phyloP scores from a whole-genome alignment of 345 rosid genomes.

The Brassica juncea region DNA sequence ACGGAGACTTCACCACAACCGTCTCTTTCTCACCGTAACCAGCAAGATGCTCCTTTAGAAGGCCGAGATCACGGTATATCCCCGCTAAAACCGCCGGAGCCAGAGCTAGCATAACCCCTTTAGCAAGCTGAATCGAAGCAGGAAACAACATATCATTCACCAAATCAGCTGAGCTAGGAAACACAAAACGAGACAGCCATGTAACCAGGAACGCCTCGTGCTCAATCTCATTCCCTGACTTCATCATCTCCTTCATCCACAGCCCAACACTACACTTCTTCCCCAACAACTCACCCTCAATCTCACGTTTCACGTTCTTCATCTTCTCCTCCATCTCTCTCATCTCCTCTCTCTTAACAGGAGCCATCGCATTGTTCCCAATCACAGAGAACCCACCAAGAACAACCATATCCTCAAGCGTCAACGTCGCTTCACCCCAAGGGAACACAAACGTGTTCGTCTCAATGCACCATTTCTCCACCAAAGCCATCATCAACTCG shows the following conservation, averaged over 20 bases:
- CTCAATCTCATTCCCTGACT: constrained; percentile 51
- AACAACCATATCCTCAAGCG: constrained; percentile 51
- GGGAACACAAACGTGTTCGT: constrained; percentile 54
- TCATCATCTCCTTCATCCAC: constrained; percentile 51
- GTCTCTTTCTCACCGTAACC: constrained; percentile 22
- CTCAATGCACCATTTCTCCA: constrained; percentile 53
- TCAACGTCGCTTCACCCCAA: constrained; percentile 65
- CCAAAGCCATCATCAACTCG: constrained; percentile 44
- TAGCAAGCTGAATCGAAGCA: constrained; percentile 49
- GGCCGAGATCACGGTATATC: constrained; percentile 47
- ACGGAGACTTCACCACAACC: constrained; percentile 35
- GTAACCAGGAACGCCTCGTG: constrained; percentile 59
- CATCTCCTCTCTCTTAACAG: constrained; percentile 28
- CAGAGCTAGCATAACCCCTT: constrained; percentile 48
- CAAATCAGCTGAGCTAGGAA: constrained; percentile 10
- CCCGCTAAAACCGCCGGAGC: constrained; percentile 62
- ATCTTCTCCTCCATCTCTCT: constrained; percentile 34
- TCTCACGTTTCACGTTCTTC: constrained; percentile 22
- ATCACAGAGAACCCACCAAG: constrained; percentile 48
- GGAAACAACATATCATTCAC: constrained; percentile 39
- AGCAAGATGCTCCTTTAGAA: constrained; percentile 41
- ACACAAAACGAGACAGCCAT: constrained; percentile 57
- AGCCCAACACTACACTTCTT: constrained; percentile 25
- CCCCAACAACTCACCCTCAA: not conserved
- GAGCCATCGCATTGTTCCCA: constrained; percentile 48